These are phyloP conservation scores for Ashbya aceris DNA, from an alignment of 1,139 yeast genomes.

Conservation along the genomic window DNA sequence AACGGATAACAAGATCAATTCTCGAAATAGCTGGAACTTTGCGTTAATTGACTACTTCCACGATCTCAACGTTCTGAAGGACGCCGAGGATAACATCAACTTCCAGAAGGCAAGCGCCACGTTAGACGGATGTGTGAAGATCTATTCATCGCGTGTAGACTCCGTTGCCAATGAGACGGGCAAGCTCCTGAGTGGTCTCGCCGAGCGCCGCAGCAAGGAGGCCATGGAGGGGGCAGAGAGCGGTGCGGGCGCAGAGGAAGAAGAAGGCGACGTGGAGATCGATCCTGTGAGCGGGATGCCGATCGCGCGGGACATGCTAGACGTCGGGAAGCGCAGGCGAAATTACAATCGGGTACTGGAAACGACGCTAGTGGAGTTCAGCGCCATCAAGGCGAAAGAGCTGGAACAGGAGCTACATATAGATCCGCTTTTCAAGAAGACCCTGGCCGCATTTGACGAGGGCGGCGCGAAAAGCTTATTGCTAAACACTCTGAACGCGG, in stretches of 20 bases:
- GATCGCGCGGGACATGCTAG: constrained; percentile 29
- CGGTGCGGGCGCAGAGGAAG: constrained; percentile 30
- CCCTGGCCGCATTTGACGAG: constrained; percentile 87
- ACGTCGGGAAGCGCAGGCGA: constrained; percentile 23
- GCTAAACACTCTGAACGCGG: constrained; percentile 50
- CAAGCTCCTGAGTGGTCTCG: constrained; percentile 61
- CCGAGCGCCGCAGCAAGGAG: constrained; percentile 26
- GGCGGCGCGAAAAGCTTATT: constrained; percentile 87
- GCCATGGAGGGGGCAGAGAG: constrained; percentile 28
- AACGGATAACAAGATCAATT: constrained; percentile 73
- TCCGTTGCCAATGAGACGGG: constrained; percentile 91
- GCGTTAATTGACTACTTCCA: constrained; percentile 77
- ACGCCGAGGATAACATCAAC: constrained; percentile 34
- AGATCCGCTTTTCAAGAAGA: constrained; percentile 83
- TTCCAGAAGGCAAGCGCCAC: constrained; percentile 76
- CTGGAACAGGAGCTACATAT: constrained; percentile 70
- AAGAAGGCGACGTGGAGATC: constrained; percentile 23
- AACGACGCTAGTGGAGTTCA: constrained; percentile 47
- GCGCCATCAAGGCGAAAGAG: constrained; percentile 53
- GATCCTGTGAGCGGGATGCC: constrained; percentile 30
- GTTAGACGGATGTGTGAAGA: constrained; percentile 77
- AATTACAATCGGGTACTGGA: constrained; percentile 38
- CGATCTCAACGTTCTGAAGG: constrained; percentile 28
- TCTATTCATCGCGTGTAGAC: constrained; percentile 79
- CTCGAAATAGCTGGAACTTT: constrained; percentile 67